Percentiles rank a stretch among this genome's conserved stretches.
Conservation (phyloP, 2,329 filamentous ascomycete genomes). For the Microcera coccophila region DNA sequence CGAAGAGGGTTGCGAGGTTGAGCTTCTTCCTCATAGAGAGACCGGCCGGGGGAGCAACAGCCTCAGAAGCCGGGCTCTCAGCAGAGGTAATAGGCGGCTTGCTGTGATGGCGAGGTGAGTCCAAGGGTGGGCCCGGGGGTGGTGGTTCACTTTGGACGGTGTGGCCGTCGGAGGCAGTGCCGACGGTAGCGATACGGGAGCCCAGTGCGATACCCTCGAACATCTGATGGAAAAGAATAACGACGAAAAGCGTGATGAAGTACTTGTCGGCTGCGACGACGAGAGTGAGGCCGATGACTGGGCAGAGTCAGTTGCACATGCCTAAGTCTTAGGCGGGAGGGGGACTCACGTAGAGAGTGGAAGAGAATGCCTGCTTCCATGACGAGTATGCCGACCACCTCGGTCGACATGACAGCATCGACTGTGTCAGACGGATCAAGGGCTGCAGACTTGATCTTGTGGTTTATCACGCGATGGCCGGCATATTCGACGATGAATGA, state of each 20-base stretch:
- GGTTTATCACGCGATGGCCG: conserved; percentile 55
- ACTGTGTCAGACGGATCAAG: conserved; percentile 26
- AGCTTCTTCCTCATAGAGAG: conserved; percentile 50
- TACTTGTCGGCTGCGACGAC: conserved; percentile 56
- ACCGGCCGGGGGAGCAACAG: conserved; percentile 12
- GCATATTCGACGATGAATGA: conserved; percentile 69
- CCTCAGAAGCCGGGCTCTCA: conserved; percentile 17
- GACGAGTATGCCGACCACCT: conserved; percentile 61
- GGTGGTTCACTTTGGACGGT: conserved; percentile 4
- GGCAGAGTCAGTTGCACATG: conserved; percentile 1
- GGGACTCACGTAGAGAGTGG: conserved; percentile 60
- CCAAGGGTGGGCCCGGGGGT: neutral
- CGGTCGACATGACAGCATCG: conserved; percentile 32
- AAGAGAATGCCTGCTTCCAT: conserved; percentile 73
- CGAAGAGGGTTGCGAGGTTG: conserved; percentile 60
- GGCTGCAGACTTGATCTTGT: conserved; percentile 28
- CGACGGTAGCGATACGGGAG: conserved; percentile 62
- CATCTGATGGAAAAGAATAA: conserved; percentile 75
- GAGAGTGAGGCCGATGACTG: conserved; percentile 61
- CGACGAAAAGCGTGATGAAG: conserved; percentile 56
- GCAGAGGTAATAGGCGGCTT: conserved; percentile 19
- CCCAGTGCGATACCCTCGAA: conserved; percentile 75
- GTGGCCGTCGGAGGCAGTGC: conserved; percentile 22
- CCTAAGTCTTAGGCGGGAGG: neutral
- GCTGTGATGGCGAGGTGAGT: neutral